Evolutionary conservation across 129 eudicot species (phyloP), one percentile per base, ranked within the genome.

Genomic region (Artemisia argyi): DNA sequence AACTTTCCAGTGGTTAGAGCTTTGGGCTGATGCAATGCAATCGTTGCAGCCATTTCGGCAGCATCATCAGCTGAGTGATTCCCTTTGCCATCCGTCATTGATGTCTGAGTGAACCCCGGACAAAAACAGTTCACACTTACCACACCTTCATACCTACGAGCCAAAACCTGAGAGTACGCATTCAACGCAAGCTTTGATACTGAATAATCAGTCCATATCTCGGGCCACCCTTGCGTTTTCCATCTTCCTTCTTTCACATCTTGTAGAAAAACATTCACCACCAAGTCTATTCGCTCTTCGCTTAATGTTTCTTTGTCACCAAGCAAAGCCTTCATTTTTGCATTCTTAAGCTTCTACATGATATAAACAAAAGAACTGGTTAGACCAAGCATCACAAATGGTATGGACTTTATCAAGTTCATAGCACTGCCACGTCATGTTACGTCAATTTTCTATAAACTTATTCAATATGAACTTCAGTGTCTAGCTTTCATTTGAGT

Each of bases 1-100:
- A 93, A 89, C 35, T 73, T 93, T 8, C 96, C 98, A 0, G 96
- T 89, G 14, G 86, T 81, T 0, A 93, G 74, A 32, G 73, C 18
- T 0, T 69, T 17, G 0, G 76, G 78, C 5, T 87, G 91, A 56
- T 84, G 82, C 88, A 93, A 60, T 1, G 76, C 87, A 7, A 89
- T 61, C 0, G 44, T 48, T 12, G 78, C 85, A 4, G 69, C 98
- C 55, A 93, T 24, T 46, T 82, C 77, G 0, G 95, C 98, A 2
- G 87, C 96, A 1, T 39, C 89, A 65, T 20, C 22, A 20, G 22
- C 22, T 20, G 22, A 20, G 22, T 20, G 22, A 20, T 20, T 20
- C 22, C 22, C 98, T 11, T 84, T 84, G 11, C 96, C 98, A 5
- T 85, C 80, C 0, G 98, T 93, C 96, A 20, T 20, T 20, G 22